These are phyloP conservation scores for Diutina rugosa DNA, from an alignment of 1,139 yeast species.

Conservation along the genomic window DNA sequence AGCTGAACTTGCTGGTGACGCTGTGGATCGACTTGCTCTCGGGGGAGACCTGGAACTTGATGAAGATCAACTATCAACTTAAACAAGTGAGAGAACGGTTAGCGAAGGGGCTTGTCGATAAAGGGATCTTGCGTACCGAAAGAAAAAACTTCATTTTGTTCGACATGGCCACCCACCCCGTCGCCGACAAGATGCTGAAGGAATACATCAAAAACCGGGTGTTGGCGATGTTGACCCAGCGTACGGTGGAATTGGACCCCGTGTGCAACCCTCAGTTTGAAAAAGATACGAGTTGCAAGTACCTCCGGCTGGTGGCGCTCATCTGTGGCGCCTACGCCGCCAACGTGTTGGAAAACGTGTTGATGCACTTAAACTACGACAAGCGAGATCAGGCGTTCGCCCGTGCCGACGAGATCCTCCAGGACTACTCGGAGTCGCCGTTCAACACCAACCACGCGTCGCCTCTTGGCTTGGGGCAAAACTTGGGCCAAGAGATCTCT, in stretches of 20 bases:
- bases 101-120: conserved; percentile 94
- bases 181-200: conserved; percentile 70
- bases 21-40: conserved; percentile 91
- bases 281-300: conserved; percentile 51
- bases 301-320: conserved; percentile 67
- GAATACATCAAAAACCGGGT: conserved; percentile 72
- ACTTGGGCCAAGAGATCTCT: conserved; percentile 55
- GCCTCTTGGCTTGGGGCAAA: conserved; percentile 63
- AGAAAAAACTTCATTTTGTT: conserved; percentile 86
- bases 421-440: conserved; percentile 81
- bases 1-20: conserved; percentile 65
- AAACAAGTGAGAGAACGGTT: conserved; percentile 95
- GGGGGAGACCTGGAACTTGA: conserved; percentile 95
- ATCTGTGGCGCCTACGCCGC: conserved; percentile 92
- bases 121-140: conserved; percentile 94
- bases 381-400: conserved; percentile 88
- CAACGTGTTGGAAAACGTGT: conserved; percentile 85
- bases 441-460: conserved; percentile 43
- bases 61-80: conserved; percentile 88
- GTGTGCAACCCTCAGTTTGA: conserved; percentile 53
- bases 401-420: conserved; percentile 81
- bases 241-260: conserved; percentile 46
- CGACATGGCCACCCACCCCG: conserved; percentile 98
- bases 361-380: conserved; percentile 69
- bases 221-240: conserved; percentile 52